A percentile compares a stretch with the other conserved stretches of the same genome.
These are phyloP conservation scores for Peronospora destructor DNA, from an alignment of 352 stramenopile genomes.

Conservation along the genomic window DNA sequence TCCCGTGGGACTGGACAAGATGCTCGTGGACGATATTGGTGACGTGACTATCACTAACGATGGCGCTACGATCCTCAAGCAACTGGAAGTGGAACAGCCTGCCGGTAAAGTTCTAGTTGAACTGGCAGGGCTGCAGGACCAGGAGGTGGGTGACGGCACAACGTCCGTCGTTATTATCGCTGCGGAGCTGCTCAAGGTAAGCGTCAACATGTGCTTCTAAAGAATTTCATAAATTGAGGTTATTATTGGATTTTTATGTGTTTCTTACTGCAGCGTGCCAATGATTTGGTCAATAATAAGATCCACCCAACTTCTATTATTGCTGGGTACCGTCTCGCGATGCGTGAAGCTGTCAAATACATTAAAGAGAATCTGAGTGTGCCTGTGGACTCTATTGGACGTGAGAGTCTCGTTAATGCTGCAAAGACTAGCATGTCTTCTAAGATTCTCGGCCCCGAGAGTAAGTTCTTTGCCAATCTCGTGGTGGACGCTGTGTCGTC, in stretches of 20 bases:
- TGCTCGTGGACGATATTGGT: slow-evolving; percentile 96
- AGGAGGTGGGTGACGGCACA: slow-evolving; percentile 99
- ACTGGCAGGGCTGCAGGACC: slow-evolving; percentile 96
- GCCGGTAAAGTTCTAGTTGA: slow-evolving; percentile 98
- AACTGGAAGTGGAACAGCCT: slow-evolving; percentile 98
- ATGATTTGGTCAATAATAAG: slow-evolving; percentile 96
- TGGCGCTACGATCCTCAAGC: slow-evolving; percentile 99
- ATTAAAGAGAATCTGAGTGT: slow-evolving; percentile 98
- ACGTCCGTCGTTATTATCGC: slow-evolving; percentile 99
- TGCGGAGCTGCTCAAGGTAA: slow-evolving; percentile 92
- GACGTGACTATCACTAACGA: slow-evolving; percentile 99
- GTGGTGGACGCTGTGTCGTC: slow-evolving; percentile 96
- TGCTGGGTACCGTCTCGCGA: slow-evolving; percentile 95
- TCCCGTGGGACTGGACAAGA: slow-evolving; percentile 98
- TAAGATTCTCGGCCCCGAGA: slow-evolving; percentile 98
- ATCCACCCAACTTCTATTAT: slow-evolving; percentile 99
- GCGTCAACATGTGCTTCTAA: slow-evolving; percentile 16
- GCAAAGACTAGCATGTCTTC: slow-evolving; percentile 98
- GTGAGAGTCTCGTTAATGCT: slow-evolving; percentile 94
- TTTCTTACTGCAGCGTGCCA: slow-evolving; percentile 70
- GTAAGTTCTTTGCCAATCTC: slow-evolving; percentile 96
- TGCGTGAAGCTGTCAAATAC: slow-evolving; percentile 98
- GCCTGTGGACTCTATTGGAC: slow-evolving; percentile 89
- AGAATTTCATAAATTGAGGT: not conserved
- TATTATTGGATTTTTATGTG: no score